Base-by-base conservation (phyloP, 1,284 basidiomycete genomes). In the Golubevia pallescens region DNA sequence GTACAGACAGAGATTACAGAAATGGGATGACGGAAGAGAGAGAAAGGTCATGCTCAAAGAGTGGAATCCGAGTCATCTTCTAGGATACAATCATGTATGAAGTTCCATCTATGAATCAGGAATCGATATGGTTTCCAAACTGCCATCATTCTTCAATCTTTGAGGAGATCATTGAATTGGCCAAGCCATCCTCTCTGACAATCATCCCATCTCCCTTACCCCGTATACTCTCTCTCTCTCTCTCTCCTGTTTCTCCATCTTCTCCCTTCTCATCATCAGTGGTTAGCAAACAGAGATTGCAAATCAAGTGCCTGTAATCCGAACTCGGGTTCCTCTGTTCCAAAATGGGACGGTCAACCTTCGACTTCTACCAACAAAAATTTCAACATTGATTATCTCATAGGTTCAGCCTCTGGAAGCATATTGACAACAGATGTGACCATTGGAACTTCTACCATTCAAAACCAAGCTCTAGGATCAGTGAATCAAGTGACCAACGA, bases 241-340 rank as follows among this genome's bases (percentile, higher is more conserved):
- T 38, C 34, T 38, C 34, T 38, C 34, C 34, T n/a, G n/a, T n/a
- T n/a, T n/a, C n/a, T n/a, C n/a, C n/a, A n/a, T n/a, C n/a, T n/a
- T n/a, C n/a, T n/a, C n/a, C n/a, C n/a, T n/a, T n/a, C n/a, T n/a
- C n/a, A n/a, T n/a, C 34, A 5, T 3, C 56, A 63, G 34, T 80
- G 76, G 76, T 54, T 80, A 48, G 78, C 76, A 48, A 71, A 71
- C 23, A 70, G 70, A 54, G 66, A 67, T 51, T 80, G 78, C 69
- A 65, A 60, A 34, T 34, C 67, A 52, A 69, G 67, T 53, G 65
- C 71, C 14, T 80, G 78, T 62, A 56, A 34, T 10, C 63, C 65
- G 13, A 70, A 72, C 19, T 62, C 67, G 20, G 68, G 72, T 13
- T 54, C 67, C 20, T 59, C 56, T 38, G 66, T 80, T 34, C 60